Base-by-base conservation (phyloP, 306 rosid species). In the Citrullus mucosospermus region DNA sequence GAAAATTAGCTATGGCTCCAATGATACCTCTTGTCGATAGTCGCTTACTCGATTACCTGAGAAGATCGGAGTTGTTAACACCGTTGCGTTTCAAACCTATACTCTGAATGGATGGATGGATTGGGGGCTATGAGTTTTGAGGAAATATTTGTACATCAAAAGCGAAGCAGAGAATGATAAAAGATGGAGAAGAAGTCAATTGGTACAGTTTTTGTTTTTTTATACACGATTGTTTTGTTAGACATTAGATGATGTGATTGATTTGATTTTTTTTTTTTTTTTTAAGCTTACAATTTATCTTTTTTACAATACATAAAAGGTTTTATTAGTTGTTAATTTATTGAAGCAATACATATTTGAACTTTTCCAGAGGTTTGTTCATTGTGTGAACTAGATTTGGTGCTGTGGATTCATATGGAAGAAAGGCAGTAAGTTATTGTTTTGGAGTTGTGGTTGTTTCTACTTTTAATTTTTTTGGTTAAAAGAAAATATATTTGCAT, bases 1-100 rank as follows among this genome's bases (percentile, higher is more conserved):
- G 82, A 81, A 88, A 22, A 87, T 92, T 54, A 92, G 97, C 89
- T 92, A 90, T 81, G 98, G 98, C 69, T 85, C 96, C 36, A 81
- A 82, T 39, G 85, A 85, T 56, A 81, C 93, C 25, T 88, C 89
- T 48, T 86, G 94, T 88, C 88, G 83, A 84, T 18, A 28, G 38
- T 18, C n/a, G 25, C 20, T 59, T 77, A 9, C 3, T 39, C 30
- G 14, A 16, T 56, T 3, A 25, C 41, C 12, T 25, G 25, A 53
- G 78, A 53, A 53, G 78, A 53, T 30, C 3, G 62, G 30, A 46
- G 59, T 8, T 14, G 59, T 72, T 15, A 1, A 46, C 76, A 20
- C 8, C 3, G 36, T 25, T 17, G 10, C 5, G 20, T 15, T 6
- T 50, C 77, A 8, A 16, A 32, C 61, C 30, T 7, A 48, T 13